Conservation (phyloP, 1,284 basidiomycete genomes). For the Boletus calvinii region DNA sequence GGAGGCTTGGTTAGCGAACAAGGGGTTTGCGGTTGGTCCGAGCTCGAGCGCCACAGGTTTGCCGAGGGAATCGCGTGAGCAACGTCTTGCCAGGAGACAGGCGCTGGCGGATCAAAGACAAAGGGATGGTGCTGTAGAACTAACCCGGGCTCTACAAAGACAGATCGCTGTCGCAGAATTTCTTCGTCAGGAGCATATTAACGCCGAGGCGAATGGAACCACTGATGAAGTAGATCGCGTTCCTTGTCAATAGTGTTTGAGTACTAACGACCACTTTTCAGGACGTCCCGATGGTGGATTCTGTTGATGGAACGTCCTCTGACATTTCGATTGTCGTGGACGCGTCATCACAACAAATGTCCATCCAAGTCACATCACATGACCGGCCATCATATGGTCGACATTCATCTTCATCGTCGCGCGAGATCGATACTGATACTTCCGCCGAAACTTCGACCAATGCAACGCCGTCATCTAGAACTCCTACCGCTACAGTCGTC, state of each 20-base stretch:
- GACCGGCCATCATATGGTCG: conserved; percentile 22
- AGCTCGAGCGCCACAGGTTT: conserved; percentile 60
- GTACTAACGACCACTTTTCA: conserved; percentile 15
- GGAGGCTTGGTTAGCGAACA: conserved; percentile 87
- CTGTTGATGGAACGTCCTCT: conserved; percentile 13
- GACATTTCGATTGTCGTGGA: conserved; percentile 29
- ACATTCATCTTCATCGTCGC: conserved; percentile 35
- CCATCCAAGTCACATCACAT: conserved; percentile 23
- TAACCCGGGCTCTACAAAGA: conserved; percentile 56
- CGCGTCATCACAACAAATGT: conserved; percentile 18
- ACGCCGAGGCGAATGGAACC: conserved; percentile 6
- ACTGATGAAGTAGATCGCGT: conserved; percentile 29
- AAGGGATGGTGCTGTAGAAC: conserved; percentile 50
- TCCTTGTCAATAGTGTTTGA: neutral
- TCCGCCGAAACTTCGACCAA: conserved; percentile 60
- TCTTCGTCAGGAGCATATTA: conserved; percentile 9
- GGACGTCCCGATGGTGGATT: conserved; percentile 31
- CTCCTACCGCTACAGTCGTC: conserved; percentile 57
- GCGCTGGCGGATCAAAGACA: conserved; percentile 54
- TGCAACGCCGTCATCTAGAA: conserved; percentile 57
- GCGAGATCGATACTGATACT: conserved; percentile 50
- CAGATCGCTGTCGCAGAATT: conserved; percentile 39
- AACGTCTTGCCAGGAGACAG: conserved; percentile 57
- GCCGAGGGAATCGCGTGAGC: conserved; percentile 70
- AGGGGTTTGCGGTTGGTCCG: conserved; percentile 77